Evolutionary conservation across 2,329 filamentous ascomycete species (phyloP).

Genomic region (Diaporthe citrichinensis): DNA sequence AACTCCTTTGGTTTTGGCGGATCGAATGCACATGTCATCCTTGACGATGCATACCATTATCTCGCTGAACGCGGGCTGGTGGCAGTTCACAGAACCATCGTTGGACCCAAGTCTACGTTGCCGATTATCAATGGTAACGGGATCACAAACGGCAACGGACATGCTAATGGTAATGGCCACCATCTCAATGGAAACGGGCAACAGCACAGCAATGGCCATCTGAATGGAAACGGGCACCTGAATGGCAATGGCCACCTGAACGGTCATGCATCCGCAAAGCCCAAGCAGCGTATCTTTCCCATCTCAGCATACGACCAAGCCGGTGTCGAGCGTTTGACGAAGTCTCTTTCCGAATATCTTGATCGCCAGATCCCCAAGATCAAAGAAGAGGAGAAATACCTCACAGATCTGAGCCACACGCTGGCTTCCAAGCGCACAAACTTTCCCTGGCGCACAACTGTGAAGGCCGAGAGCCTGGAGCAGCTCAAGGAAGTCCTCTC

Average conservation of each 20-base stretch:
- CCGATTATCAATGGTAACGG: background rate
- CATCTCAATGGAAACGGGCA: background rate
- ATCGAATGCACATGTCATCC: constrained; percentile 63
- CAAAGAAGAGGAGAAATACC: background rate
- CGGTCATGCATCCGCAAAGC: background rate
- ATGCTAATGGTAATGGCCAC: background rate
- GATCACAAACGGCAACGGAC: background rate
- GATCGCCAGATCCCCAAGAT: background rate
- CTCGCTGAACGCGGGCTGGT: background rate
- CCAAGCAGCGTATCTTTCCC: constrained; percentile 7
- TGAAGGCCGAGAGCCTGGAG: background rate
- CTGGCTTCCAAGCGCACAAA: background rate
- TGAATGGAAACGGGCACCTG: background rate
- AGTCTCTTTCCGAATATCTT: background rate
- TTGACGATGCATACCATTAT: constrained; percentile 31
- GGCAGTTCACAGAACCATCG: background rate
- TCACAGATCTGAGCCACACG: constrained; percentile 2
- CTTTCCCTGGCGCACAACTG: background rate
- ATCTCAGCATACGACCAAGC: background rate
- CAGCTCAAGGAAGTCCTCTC: background rate
- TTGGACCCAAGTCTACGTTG: background rate
- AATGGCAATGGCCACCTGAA: background rate
- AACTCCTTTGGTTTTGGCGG: constrained; percentile 73
- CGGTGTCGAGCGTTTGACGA: constrained; percentile 9
- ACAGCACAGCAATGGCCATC: background rate